Conservation (phyloP, 768 basidiomycete genomes). For the Mrakia blollopis region DNA sequence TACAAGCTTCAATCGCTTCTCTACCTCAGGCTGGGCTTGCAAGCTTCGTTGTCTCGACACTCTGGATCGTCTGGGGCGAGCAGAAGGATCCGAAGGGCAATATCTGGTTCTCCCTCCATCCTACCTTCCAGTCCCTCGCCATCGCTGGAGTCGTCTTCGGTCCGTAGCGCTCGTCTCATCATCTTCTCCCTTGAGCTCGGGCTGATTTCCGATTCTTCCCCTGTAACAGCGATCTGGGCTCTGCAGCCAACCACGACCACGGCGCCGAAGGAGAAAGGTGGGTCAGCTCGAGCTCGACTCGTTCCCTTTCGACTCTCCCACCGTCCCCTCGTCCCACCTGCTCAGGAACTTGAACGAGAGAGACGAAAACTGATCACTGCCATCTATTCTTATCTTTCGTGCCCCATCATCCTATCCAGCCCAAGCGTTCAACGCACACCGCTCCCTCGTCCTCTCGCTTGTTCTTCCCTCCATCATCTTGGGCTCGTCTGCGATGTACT, state of each 20-base stretch:
- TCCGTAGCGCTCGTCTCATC: background rate
- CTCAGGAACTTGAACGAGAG: no score
- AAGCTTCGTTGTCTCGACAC: background rate
- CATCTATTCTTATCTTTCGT: background rate
- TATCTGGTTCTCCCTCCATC: slow-evolving; percentile 21
- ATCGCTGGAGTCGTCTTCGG: slow-evolving; percentile 6
- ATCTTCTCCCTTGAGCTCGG: background rate
- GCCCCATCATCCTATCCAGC: background rate
- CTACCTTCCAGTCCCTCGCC: slow-evolving; percentile 6
- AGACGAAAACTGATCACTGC: no score
- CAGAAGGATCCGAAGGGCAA: background rate
- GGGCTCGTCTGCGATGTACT: slow-evolving; percentile 12
- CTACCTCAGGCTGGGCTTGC: background rate
- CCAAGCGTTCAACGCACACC: slow-evolving; percentile 10
- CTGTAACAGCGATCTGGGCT: slow-evolving; percentile 1
- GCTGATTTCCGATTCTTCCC: background rate
- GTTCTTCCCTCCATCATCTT: slow-evolving; percentile 14
- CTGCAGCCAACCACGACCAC: slow-evolving; percentile 14
- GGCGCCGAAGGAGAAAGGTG: slow-evolving; percentile 6
- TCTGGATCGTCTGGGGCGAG: slow-evolving; percentile 11
- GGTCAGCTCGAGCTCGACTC: background rate
- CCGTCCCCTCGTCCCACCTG: no score
- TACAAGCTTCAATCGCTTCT: no score
- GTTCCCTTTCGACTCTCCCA: background rate
- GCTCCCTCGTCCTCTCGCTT: background rate